Base-by-base conservation (phyloP, 352 stramenopile species). In the Phytopythium vexans region DNA sequence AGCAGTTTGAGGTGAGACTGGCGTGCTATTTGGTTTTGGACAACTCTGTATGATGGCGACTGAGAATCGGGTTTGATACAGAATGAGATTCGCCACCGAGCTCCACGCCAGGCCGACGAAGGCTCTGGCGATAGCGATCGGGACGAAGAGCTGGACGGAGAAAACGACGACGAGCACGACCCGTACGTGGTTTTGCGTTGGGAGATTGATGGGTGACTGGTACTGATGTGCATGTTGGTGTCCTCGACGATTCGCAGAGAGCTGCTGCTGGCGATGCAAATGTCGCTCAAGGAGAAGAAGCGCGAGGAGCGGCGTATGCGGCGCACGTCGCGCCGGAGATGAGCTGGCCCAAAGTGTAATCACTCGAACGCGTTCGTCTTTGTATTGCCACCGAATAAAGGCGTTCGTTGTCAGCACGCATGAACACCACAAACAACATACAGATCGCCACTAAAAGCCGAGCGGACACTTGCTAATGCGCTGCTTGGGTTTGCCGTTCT, bases 1-100 rank as follows among this genome's bases (percentile, higher is more conserved):
- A 94, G 39, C 80, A 94, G 52, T 92, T 94, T 53, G 84, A 94
- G 81, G 81, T 88, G 56, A 21, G 45, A 36, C 21, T n/a, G 4
- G 41, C 14, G n/a, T 21, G 8, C 21, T 27, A 27, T 27, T 27
- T 49, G 36, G 16, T 31, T 31, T 42, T 58, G 12, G 32, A 40
- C 4, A 33, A 35, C 15, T 33, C 3, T 11, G 6, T 36, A 3
- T 41, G 32, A 12, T 56, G 14, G 14, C 21, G 40, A 15, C 51
- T 31, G 27, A 15, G 49, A n/a, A 56, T 8, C 4, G 4, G 31
- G 35, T 52, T 2, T 15, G 36, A 4, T 70, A 12, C 48, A 91
- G 78, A 88, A 92, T 58, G 81, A 92, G 55, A 89, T 92, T 54
- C 79, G 76, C 27, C 78, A 89, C 50, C 75, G 81, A 35, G 57